Base-by-base conservation (phyloP, 2,329 filamentous ascomycete species). In the Fusarium oligoseptatum region DNA sequence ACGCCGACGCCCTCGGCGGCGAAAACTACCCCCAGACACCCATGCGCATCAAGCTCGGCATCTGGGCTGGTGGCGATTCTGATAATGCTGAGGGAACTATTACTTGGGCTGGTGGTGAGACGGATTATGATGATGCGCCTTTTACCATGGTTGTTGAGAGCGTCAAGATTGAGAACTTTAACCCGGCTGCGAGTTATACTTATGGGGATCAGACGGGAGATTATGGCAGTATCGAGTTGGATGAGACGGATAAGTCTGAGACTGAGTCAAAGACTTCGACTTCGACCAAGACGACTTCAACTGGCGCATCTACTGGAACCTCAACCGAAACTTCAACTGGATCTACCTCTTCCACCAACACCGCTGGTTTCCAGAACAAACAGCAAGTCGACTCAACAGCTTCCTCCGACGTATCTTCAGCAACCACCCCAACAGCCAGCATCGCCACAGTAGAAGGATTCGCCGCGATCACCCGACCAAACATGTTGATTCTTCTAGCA, bases 21-120 rank as follows among this genome's bases (percentile, higher is more conserved):
- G 84, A 85, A 9, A 80, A 80, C 48, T 94, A 88, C 83, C 92
- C 92, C 2, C 92, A 94, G 83, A 92, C 91, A 1, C 92, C 92
- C 11, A 92, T 92, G 88, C 88, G 89, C 65, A 80, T 92, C 76
- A 91, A 91, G 84, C 84, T 93, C 60, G 90, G 91, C 60, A 87
- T 88, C 73, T 90, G 88, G 86, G 82, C 87, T 52, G 87, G 84
- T 24, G 76, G 76, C 0, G 76, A 77, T 3, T 37, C 85, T 63
- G 81, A 83, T 6, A 78, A 85, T 76, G 81, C 88, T 74, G 81
- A 86, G n/a, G 91, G 92, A 57, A 92, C 91, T 27, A 87, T 92
- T 67, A 80, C 89, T 64, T 94, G 92, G 92, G 92, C 92, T 55
- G 92, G 92, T 57, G 92, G 92, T 66, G 62, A 81, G 20, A 81